These are phyloP conservation scores for Fusarium gaditjirri DNA, from an alignment of 2,329 filamentous ascomycete genomes.

Conservation along the genomic window DNA sequence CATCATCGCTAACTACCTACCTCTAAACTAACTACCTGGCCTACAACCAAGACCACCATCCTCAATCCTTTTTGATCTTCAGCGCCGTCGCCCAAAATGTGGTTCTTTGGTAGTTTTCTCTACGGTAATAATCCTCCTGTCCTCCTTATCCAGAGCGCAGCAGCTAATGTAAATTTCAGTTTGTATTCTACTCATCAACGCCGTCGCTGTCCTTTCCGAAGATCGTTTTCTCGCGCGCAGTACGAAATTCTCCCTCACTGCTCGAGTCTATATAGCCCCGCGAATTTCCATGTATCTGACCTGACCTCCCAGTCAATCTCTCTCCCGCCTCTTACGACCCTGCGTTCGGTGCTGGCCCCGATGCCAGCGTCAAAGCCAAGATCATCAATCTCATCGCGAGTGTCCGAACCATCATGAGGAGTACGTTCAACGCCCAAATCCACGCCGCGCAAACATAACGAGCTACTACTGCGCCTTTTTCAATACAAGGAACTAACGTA, in stretches of 20 bases:
- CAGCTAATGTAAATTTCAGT: conserved; percentile 56
- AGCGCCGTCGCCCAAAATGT: conserved; percentile 59
- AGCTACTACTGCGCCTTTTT: background rate
- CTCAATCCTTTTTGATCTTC: background rate
- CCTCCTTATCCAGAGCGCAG: background rate
- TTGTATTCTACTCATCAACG: conserved; percentile 89
- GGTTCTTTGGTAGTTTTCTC: conserved; percentile 77
- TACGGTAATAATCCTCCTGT: conserved; percentile 57
- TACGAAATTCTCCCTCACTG: conserved; percentile 40
- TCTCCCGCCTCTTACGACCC: conserved; percentile 76
- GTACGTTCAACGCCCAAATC: conserved; percentile 57
- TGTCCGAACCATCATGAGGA: conserved; percentile 91
- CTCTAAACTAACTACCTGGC: background rate
- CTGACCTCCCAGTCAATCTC: conserved; percentile 71
- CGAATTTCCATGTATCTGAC: conserved; percentile 23
- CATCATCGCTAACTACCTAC: conserved; percentile 27
- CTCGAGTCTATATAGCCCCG: background rate
- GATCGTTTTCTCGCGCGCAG: conserved; percentile 87
- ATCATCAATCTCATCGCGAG: conserved; percentile 90
- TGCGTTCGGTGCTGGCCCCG: conserved; percentile 78
- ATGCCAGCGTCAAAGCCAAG: conserved; percentile 85
- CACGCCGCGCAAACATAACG: background rate
- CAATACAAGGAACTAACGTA: conserved; percentile 13
- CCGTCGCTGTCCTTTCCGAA: conserved; percentile 92
- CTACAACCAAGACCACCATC: background rate